These are phyloP conservation scores for Xylaria cubensis DNA, from an alignment of 495 filamentous ascomycete genomes.

Conservation along the genomic window DNA sequence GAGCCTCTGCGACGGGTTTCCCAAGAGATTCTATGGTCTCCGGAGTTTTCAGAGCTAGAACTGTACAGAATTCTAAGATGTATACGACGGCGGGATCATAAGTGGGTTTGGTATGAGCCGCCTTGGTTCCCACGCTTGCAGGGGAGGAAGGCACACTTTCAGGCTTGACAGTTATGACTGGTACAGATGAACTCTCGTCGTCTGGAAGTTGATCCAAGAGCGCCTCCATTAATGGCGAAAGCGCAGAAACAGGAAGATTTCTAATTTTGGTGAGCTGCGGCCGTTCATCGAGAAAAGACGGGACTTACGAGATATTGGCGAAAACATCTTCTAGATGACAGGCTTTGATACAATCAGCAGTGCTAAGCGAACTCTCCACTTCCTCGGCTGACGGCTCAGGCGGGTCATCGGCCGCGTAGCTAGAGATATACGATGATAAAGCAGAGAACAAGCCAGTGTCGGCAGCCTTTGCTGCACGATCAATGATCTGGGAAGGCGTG, in stretches of 20 bases:
- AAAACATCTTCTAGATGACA: conserved; percentile 87
- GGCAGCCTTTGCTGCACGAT: conserved; percentile 74
- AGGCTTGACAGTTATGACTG: conserved; percentile 78
- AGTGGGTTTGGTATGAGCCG: conserved; percentile 56
- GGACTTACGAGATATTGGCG: conserved; percentile 78
- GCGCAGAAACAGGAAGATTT: conserved; percentile 68
- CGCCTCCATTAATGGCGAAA: conserved; percentile 72
- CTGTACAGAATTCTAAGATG: conserved; percentile 85
- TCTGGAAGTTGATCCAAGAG: conserved; percentile 87
- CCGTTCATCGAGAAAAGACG: background rate
- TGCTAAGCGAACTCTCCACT: conserved; percentile 91
- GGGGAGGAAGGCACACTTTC: conserved; percentile 69
- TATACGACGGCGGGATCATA: conserved; percentile 92
- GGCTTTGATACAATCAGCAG: conserved; percentile 90
- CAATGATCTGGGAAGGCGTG: conserved; percentile 89
- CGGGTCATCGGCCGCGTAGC: conserved; percentile 96
- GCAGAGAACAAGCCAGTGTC: conserved; percentile 91
- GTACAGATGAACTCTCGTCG: conserved; percentile 75
- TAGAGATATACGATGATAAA: conserved; percentile 95
- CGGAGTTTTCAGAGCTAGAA: conserved; percentile 78
- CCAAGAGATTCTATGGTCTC: conserved; percentile 74
- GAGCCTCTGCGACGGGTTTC: conserved; percentile 75
- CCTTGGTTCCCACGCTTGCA: conserved; percentile 62
- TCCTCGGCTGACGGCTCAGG: conserved; percentile 98
- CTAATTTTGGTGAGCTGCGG: conserved; percentile 47